Evolutionary conservation across 768 basidiomycete species (phyloP).

Genomic region (Mycena vitilis): DNA sequence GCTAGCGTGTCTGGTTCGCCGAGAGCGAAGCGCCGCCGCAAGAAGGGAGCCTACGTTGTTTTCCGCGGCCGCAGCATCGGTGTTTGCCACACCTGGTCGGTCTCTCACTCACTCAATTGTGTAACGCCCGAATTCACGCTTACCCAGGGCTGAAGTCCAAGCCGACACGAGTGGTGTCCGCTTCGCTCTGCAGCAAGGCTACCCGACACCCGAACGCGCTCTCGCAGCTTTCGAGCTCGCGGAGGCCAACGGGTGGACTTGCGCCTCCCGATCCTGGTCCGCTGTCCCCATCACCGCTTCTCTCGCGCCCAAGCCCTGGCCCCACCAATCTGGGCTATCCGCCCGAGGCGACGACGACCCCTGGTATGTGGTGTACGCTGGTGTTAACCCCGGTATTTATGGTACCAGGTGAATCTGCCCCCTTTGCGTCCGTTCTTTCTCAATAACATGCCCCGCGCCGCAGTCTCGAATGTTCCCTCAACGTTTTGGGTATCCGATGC

Average conservation of each 20-base stretch:
- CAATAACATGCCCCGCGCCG: too few relatives aligned
- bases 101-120: too few relatives aligned
- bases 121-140: not conserved
- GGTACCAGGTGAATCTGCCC: too few relatives aligned
- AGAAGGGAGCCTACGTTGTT: not conserved
- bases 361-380: too few relatives aligned
- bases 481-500: too few relatives aligned
- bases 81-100: not conserved
- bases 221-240: not conserved
- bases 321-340: not conserved
- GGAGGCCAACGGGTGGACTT: not conserved
- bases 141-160: not conserved
- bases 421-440: too few relatives aligned
- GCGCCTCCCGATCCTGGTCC: not conserved
- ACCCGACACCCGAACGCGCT: not conserved
- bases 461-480: too few relatives aligned
- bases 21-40: not conserved
- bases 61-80: not conserved
- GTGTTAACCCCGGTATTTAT: too few relatives aligned
- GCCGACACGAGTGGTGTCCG: not conserved
- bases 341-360: too few relatives aligned
- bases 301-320: not conserved
- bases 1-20: too few relatives aligned
- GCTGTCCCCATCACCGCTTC: not conserved
- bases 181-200: not conserved